Evolutionary conservation across 23 red algal species (phyloP), one percentile per base, ranked within the genome.

Genomic region (Gracilaria domingensis): DNA sequence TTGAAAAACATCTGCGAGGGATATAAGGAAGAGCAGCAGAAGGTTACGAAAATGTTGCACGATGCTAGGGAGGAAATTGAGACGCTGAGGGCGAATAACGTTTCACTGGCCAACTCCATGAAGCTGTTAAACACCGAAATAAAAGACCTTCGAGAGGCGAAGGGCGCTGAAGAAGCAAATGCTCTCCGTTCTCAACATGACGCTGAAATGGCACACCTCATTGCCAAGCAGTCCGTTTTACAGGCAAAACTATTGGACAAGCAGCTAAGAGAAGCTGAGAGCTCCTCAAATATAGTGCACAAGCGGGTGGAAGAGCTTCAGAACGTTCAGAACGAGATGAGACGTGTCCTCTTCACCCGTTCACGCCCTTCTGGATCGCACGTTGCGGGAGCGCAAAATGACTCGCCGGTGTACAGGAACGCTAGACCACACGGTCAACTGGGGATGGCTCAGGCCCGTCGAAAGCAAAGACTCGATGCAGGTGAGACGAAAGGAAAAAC

Each of bases 121-220:
- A 69, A 32, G 30, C 33, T 36, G 11, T 69, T 69, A 14, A 37
- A 69, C 23, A 9, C 64, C 16, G 64, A 69, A 37, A 37, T 69
- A 14, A 32, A 69, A 34, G 64, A 69, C 6, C 30, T 69, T 6
- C 64, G 64, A 69, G 6, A 69, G 17, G 64, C 64, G 26, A 69
- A 37, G 64, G 26, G 33, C 3, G 64, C 8, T 69, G 32, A 69
- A 17, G 64, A 69, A 69, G 32, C 38, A 32, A 69, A 69, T 30
- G 64, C 64, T 69, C 64, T 69, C 16, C 64, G 64, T 24, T 28
- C 64, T 69, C 64, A 69, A 17, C 64, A 69, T 36, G 64, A 69
- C 64, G 64, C 64, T 12, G 64, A 69, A 37, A 69, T 69, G 64
- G 64, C 64, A 20, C 64, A 69, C 17, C 64, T 69, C 32, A 69